Evolutionary conservation across 2,329 filamentous ascomycete genomes (phyloP).

Genomic region (Fusarium phyllophilum): DNA sequence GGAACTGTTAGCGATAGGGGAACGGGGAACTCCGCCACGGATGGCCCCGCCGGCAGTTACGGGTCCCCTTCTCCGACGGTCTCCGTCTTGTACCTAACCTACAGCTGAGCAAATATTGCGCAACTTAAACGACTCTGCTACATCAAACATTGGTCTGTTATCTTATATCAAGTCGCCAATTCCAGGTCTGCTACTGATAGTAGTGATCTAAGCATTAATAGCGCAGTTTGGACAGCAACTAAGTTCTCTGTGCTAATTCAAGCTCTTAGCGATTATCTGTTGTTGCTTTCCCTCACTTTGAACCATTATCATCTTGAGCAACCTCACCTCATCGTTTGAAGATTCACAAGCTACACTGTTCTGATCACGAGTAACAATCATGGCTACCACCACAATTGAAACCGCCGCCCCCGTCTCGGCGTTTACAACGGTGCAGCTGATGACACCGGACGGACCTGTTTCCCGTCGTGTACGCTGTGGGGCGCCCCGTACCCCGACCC

Average conservation of each 20-base stretch:
- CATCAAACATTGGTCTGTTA: fast-evolving
- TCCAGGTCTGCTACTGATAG: fast-evolving
- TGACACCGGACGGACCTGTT: slow-evolving; percentile 7
- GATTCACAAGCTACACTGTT: fast-evolving
- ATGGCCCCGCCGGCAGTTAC: background rate
- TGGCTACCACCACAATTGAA: background rate
- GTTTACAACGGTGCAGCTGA: slow-evolving; percentile 5
- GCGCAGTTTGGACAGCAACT: fast-evolving
- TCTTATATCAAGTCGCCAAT: background rate
- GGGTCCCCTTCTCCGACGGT: background rate
- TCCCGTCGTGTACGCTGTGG: slow-evolving; percentile 10
- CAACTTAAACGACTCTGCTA: background rate
- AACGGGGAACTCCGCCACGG: background rate
- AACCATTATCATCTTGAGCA: background rate
- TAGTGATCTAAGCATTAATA: background rate
- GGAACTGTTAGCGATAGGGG: background rate
- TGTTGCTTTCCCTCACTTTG: background rate
- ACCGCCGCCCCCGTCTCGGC: background rate
- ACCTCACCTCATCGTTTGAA: no score
- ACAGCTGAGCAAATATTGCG: background rate
- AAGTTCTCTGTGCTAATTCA: fast-evolving
- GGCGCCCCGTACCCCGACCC: slow-evolving; percentile 5
- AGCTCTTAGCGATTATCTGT: background rate
- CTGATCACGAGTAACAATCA: fast-evolving
- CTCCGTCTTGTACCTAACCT: background rate